Percentiles rank a stretch among this genome's conserved stretches.
Conservation (phyloP, 352 stramenopile species). For the Albugo candida region DNA sequence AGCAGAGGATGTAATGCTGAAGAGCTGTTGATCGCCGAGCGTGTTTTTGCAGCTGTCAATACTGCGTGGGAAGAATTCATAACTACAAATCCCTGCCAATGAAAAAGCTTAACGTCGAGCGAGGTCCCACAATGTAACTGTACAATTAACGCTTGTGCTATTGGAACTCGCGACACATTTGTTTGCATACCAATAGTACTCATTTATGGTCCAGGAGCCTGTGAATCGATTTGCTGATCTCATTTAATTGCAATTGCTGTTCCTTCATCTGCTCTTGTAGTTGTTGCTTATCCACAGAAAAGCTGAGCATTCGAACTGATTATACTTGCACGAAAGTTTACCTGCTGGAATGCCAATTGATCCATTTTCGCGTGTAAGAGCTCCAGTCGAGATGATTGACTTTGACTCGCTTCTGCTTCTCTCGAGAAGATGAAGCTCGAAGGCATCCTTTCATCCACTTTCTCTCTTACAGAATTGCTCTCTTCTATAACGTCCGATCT, state of each 20-base stretch:
- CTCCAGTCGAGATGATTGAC: slow-evolving; percentile 4
- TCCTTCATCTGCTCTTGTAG: slow-evolving; percentile 29
- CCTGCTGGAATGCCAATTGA: slow-evolving; percentile 15
- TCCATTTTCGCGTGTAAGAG: slow-evolving; percentile 17
- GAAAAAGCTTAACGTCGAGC: too few relatives aligned
- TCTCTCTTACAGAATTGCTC: too few relatives aligned
- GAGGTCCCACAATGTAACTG: too few relatives aligned
- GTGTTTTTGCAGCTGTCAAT: slow-evolving; percentile 80
- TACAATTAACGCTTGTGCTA: too few relatives aligned
- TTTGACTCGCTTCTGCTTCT: too few relatives aligned
- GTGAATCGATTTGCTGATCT: slow-evolving; percentile 26
- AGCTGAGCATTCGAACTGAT: slow-evolving; percentile 2
- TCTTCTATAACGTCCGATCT: too few relatives aligned
- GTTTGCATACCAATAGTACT: too few relatives aligned
- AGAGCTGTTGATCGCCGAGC: slow-evolving; percentile 78
- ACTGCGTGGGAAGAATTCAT: slow-evolving; percentile 79
- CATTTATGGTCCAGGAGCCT: background rate
- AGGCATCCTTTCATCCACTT: too few relatives aligned
- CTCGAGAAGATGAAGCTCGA: too few relatives aligned
- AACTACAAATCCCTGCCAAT: slow-evolving; percentile 31
- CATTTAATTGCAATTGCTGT: slow-evolving; percentile 35
- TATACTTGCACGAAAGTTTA: slow-evolving; percentile 11
- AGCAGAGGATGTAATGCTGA: slow-evolving; percentile 64
- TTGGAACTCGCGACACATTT: too few relatives aligned
- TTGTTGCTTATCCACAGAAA: slow-evolving; percentile 12